A percentile compares a stretch with the other conserved stretches of the same genome.
Conservation (phyloP, 495 filamentous ascomycete genomes). For the Daldinia grandis region DNA sequence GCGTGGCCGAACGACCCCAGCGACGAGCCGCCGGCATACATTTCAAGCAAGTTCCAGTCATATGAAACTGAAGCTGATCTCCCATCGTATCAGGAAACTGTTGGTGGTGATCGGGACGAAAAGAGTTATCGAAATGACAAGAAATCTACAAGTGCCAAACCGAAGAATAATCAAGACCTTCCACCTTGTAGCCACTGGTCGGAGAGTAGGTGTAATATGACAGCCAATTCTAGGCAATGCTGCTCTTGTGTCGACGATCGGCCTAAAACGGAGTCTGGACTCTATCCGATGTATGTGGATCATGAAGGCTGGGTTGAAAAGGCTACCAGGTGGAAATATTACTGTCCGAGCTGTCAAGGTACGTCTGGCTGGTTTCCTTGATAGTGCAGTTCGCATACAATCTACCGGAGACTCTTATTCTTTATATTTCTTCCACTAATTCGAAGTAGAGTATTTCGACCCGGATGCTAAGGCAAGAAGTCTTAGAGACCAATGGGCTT, state of each 20-base stretch:
- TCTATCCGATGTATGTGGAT: slow-evolving; percentile 26
- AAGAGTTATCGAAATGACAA: not conserved
- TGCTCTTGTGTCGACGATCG: slow-evolving; percentile 29
- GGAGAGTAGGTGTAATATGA: slow-evolving; percentile 16
- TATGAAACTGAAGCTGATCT: not conserved
- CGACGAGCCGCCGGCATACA: slow-evolving; percentile 3
- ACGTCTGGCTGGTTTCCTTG: not conserved
- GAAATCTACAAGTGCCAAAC: not conserved
- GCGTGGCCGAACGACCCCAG: not conserved
- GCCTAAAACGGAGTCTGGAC: slow-evolving; percentile 14
- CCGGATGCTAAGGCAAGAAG: slow-evolving; percentile 13
- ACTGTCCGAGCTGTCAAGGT: slow-evolving; percentile 29
- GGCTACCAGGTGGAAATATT: slow-evolving; percentile 29
- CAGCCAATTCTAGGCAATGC: slow-evolving; percentile 7
- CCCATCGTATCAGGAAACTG: slow-evolving; percentile 9
- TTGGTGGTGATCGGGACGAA: not conserved
- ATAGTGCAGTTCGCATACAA: too few relatives aligned
- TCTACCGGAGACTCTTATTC: not conserved
- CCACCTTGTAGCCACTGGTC: slow-evolving; percentile 32
- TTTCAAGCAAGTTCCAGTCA: not conserved
- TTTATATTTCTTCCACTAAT: not conserved
- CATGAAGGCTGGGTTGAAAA: slow-evolving; percentile 24
- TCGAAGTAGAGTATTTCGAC: slow-evolving; percentile 22
- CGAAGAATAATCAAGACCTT: not conserved
- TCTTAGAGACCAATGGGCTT: slow-evolving; percentile 18